Evolutionary conservation across 2,329 filamentous ascomycete species (phyloP).

Genomic region (Tolypocladium tundrense): DNA sequence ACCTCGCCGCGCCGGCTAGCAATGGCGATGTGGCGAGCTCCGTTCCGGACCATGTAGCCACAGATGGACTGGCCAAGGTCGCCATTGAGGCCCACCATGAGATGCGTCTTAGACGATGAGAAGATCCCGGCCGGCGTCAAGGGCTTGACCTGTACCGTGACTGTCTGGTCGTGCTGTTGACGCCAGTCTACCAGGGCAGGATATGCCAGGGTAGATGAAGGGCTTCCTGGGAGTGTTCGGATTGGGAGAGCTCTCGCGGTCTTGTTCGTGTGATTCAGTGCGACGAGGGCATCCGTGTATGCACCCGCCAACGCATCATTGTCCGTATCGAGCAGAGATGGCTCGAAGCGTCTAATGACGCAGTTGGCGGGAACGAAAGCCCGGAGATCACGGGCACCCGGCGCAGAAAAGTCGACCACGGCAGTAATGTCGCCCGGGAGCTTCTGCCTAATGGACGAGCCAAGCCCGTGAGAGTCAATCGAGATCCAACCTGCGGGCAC

Average conservation of each 20-base stretch:
- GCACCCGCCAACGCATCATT: not conserved
- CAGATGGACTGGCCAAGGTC: constrained; percentile 1
- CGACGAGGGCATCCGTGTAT: not conserved
- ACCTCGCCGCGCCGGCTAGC: not conserved
- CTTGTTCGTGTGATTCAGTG: not conserved
- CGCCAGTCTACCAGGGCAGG: not conserved
- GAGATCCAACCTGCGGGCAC: not conserved
- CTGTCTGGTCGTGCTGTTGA: not conserved
- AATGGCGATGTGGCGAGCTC: constrained; percentile 1
- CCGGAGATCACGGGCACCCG: not conserved
- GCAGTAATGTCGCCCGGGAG: not conserved
- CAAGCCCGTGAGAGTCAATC: not conserved
- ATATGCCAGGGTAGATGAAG: not conserved
- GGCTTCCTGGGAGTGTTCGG: not conserved
- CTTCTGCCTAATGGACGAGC: not conserved
- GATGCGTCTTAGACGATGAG: not conserved
- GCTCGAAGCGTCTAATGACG: not conserved
- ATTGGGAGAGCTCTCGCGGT: not conserved
- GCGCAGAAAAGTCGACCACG: not conserved
- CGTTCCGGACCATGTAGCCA: not conserved
- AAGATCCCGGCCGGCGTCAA: not conserved
- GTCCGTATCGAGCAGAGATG: not conserved
- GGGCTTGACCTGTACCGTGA: not conserved
- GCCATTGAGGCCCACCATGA: not conserved
- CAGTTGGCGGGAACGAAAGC: not conserved